Percentiles rank a stretch among this genome's conserved stretches.
Evolutionary conservation across 176 grass and related monocot genomes (phyloP).

Genomic region (Oryza rufipogon): DNA sequence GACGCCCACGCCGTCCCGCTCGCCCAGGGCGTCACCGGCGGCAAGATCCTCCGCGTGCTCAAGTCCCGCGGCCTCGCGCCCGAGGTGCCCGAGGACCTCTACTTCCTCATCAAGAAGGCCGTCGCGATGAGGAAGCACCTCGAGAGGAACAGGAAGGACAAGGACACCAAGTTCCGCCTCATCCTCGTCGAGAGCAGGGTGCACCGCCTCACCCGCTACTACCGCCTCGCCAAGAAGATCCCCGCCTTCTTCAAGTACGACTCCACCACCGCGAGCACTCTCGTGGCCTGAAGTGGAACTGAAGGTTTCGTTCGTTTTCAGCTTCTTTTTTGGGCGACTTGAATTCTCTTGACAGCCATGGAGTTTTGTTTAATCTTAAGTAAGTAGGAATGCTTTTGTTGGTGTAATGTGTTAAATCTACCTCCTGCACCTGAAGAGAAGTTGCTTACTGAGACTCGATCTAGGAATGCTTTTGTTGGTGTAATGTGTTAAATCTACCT

Average conservation of each 20-base stretch:
- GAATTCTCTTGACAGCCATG: slow-evolving; percentile 3
- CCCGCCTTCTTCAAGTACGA: slow-evolving; percentile 51
- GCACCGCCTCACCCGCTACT: slow-evolving; percentile 75
- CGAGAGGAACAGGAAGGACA: slow-evolving; percentile 81
- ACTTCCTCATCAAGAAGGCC: slow-evolving; percentile 88
- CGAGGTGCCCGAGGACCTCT: slow-evolving; percentile 78
- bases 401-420: slow-evolving; percentile 28
- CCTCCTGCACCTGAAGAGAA: not conserved
- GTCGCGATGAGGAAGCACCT: slow-evolving; percentile 89
- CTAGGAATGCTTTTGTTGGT: slow-evolving; percentile 23
- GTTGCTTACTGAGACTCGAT: slow-evolving; percentile 5
- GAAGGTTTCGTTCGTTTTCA: slow-evolving; percentile 15
- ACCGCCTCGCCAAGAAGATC: slow-evolving; percentile 82
- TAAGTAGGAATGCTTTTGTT: slow-evolving; percentile 20
- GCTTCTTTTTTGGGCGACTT: slow-evolving; percentile 21
- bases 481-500: slow-evolving; percentile 22
- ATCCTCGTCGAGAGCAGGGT: slow-evolving; percentile 87
- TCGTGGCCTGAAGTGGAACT: slow-evolving; percentile 33
- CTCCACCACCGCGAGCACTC: slow-evolving; percentile 42
- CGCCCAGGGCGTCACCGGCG: slow-evolving; percentile 54
- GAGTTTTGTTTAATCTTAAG: slow-evolving; percentile 5
- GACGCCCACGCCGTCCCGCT: slow-evolving; percentile 46
- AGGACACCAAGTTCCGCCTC: slow-evolving; percentile 78
- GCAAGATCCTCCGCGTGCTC: slow-evolving; percentile 81
- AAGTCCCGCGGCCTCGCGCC: slow-evolving; percentile 65